Percentiles rank a stretch among this genome's conserved stretches.
Conservation (phyloP, 768 basidiomycete genomes). For the Serendipita indica region DNA sequence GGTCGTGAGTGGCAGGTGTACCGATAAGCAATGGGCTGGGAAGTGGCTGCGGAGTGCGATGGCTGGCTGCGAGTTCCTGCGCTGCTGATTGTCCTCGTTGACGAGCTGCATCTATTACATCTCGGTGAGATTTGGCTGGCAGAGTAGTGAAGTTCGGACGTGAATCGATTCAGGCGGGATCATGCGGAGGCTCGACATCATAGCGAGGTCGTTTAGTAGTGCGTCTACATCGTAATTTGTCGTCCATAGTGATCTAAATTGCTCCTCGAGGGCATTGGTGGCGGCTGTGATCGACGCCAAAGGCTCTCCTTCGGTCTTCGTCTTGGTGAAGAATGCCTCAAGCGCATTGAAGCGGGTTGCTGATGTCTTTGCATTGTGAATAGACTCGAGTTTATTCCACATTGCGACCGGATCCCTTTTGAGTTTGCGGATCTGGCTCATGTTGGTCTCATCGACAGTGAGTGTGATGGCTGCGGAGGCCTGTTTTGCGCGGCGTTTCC, state of each 20-base stretch:
- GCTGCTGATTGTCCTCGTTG: conserved; percentile 1
- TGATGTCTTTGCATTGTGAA: conserved; percentile 14
- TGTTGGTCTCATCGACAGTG: not conserved
- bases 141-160: not conserved
- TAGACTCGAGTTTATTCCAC: conserved; percentile 14
- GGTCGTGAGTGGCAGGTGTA: not conserved
- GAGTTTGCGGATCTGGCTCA: not conserved
- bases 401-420: conserved; percentile 4
- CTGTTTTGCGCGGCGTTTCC: not conserved
- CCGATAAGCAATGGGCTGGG: not conserved
- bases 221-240: not conserved
- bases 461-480: not conserved
- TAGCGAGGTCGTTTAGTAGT: not conserved
- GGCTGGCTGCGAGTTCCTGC: not conserved
- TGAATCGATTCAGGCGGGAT: not conserved
- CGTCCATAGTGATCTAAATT: conserved; percentile 13
- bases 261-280: conserved; percentile 12
- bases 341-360: conserved; percentile 15
- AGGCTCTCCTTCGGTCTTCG: conserved; percentile 13
- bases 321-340: conserved; percentile 13
- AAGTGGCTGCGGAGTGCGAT: not conserved
- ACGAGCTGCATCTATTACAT: not conserved
- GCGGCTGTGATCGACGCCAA: conserved; percentile 10
- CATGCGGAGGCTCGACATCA: not conserved
- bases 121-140: not conserved